phyloP scores from a whole-genome alignment of 2,329 filamentous ascomycete genomes.

The Trichoderma simmonsii region DNA sequence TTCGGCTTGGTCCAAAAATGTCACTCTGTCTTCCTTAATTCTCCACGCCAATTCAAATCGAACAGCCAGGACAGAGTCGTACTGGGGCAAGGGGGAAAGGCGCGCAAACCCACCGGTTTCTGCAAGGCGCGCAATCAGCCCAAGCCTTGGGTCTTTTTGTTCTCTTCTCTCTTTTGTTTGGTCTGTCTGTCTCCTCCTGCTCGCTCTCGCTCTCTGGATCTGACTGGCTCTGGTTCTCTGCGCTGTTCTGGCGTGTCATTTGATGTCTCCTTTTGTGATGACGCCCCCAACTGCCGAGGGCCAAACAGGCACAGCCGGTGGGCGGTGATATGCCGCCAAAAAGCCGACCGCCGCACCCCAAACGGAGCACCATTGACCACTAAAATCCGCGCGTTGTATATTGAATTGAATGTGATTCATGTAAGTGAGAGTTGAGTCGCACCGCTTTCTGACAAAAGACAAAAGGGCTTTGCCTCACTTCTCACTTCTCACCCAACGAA shows the following conservation, averaged over 20 bases:
- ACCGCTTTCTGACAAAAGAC: neutral
- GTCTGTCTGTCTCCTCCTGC: neutral
- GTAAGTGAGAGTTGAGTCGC: neutral
- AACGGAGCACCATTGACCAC: neutral
- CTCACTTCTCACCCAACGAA: neutral
- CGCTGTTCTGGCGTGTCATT: neutral
- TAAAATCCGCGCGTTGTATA: neutral
- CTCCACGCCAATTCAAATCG: neutral
- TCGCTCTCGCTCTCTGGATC: neutral
- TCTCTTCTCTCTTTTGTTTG: neutral
- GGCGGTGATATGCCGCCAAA: neutral
- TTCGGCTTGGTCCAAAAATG: neutral
- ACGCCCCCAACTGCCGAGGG: constrained; percentile 12
- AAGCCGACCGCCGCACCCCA: neutral
- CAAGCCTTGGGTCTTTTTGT: neutral
- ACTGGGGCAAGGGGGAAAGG: neutral
- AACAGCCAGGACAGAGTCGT: neutral
- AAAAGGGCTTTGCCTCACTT: no score
- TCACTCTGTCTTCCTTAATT: neutral
- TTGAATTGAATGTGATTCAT: neutral
- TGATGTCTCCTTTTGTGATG: constrained; percentile 10
- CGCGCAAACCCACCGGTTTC: neutral
- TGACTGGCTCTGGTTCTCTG: neutral
- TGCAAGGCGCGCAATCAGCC: neutral
- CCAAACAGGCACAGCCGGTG: neutral